Conservation (phyloP, 768 basidiomycete species). For the Mycena albidolilacea region DNA sequence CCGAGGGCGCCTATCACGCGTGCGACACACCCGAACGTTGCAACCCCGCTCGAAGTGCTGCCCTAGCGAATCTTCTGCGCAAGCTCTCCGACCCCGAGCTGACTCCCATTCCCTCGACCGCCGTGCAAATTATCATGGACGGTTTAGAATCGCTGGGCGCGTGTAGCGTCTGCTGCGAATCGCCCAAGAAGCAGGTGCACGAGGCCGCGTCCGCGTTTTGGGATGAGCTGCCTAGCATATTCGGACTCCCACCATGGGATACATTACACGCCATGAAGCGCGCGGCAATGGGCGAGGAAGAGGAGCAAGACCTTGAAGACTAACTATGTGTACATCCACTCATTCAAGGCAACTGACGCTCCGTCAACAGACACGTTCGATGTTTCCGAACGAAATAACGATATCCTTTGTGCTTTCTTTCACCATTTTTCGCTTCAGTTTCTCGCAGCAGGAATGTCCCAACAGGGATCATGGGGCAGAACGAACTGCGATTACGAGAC, state of each 20-base stretch:
- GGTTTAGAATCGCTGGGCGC: not conserved
- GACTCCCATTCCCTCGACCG: not conserved
- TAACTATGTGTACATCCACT: not conserved
- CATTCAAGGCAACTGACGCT: no score
- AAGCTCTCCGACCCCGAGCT: not conserved
- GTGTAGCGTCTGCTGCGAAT: not conserved
- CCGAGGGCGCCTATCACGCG: no score
- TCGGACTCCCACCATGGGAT: slow-evolving; percentile 3
- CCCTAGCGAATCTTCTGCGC: not conserved
- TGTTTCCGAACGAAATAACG: no score
- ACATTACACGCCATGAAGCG: slow-evolving; percentile 11
- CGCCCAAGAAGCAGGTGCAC: not conserved
- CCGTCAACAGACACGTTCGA: no score
- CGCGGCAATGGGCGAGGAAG: slow-evolving; percentile 11
- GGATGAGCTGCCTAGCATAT: slow-evolving; percentile 1
- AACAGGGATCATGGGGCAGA: no score
- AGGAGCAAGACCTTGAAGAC: not conserved
- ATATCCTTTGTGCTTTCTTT: no score
- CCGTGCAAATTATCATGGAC: not conserved
- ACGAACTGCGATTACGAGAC: no score
- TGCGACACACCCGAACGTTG: not conserved
- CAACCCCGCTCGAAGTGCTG: not conserved
- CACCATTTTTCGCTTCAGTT: no score
- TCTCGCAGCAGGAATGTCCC: no score
- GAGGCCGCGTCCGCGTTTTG: slow-evolving; percentile 4